Percentiles rank a stretch among this genome's conserved stretches.
Conservation (phyloP, 305 asterid species). For the Petunia hybrid region DNA sequence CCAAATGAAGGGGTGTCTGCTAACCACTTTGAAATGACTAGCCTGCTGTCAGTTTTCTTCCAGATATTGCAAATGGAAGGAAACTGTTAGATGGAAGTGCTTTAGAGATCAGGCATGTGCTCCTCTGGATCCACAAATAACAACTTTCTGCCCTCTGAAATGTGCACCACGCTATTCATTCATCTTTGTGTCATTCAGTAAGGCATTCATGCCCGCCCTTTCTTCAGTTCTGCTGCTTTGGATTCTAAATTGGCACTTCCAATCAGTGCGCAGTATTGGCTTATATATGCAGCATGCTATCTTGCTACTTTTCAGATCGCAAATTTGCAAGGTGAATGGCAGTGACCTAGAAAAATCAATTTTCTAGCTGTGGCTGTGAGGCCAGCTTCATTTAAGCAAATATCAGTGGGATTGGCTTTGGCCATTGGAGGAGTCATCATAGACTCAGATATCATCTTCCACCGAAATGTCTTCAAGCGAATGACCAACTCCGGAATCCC, state of each 20-base stretch:
- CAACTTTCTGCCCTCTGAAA: constrained; percentile 2
- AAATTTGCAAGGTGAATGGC: not conserved
- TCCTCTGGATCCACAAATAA: not conserved
- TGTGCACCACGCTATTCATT: not conserved
- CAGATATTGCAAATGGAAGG: not conserved
- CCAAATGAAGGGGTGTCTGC: not conserved
- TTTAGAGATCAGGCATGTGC: not conserved
- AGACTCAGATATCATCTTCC: not conserved
- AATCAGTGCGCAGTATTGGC: not conserved
- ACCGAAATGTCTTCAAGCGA: not conserved
- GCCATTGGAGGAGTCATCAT: not conserved
- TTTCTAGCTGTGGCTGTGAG: not conserved
- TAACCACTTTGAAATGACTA: not conserved
- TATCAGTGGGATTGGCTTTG: not conserved
- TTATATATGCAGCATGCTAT: not conserved
- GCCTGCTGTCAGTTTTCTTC: constrained; percentile 11
- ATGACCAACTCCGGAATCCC: not conserved
- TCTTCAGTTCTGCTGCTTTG: not conserved
- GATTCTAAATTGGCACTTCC: not conserved
- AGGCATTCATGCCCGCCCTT: not conserved
- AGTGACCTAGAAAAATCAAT: not conserved
- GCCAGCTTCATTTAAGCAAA: not conserved
- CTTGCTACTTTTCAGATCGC: constrained; percentile 12
- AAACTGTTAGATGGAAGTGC: not conserved
- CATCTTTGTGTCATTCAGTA: not conserved